Conservation (phyloP, 2,329 filamentous ascomycete species). For the Aspergillus neotritici region DNA sequence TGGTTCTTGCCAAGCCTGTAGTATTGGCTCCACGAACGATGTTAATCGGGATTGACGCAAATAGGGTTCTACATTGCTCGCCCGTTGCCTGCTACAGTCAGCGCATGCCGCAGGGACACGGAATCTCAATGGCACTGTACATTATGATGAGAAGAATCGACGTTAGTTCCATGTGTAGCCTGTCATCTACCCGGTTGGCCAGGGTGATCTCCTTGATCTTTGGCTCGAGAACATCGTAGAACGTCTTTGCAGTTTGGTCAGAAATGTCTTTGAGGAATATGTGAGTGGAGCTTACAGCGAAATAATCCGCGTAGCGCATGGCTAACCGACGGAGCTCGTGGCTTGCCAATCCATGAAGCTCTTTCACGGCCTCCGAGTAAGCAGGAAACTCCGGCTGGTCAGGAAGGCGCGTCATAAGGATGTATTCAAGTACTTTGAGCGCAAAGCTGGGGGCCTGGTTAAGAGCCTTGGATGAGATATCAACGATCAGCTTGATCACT, state of each 20-base stretch:
- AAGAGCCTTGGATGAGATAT: slow-evolving; percentile 74
- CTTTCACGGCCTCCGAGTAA: slow-evolving; percentile 85
- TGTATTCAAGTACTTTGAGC: slow-evolving; percentile 83
- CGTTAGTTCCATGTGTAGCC: slow-evolving; percentile 76
- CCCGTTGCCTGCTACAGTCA: slow-evolving; percentile 60
- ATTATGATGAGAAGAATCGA: slow-evolving; percentile 93
- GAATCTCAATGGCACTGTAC: slow-evolving; percentile 35
- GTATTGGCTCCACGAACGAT: slow-evolving; percentile 76
- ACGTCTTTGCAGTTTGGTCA: slow-evolving; percentile 49
- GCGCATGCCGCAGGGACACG: neutral
- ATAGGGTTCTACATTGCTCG: slow-evolving; percentile 65
- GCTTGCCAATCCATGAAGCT: slow-evolving; percentile 77
- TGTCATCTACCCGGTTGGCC: slow-evolving; percentile 69
- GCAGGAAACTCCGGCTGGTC: slow-evolving; percentile 63
- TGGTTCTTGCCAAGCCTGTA: slow-evolving; percentile 69
- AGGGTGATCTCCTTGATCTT: slow-evolving; percentile 73
- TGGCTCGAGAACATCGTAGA: slow-evolving; percentile 79
- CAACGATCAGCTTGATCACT: slow-evolving; percentile 73
- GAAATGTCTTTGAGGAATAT: slow-evolving; percentile 1
- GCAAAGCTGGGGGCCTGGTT: slow-evolving; percentile 75
- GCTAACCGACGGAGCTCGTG: slow-evolving; percentile 84
- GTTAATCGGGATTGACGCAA: slow-evolving; percentile 66
- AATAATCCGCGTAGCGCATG: slow-evolving; percentile 83
- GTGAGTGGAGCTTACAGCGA: slow-evolving; percentile 54
- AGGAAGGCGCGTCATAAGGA: slow-evolving; percentile 74